phyloP scores from a whole-genome alignment of 768 basidiomycete genomes.

The Polyporus arcularius region DNA sequence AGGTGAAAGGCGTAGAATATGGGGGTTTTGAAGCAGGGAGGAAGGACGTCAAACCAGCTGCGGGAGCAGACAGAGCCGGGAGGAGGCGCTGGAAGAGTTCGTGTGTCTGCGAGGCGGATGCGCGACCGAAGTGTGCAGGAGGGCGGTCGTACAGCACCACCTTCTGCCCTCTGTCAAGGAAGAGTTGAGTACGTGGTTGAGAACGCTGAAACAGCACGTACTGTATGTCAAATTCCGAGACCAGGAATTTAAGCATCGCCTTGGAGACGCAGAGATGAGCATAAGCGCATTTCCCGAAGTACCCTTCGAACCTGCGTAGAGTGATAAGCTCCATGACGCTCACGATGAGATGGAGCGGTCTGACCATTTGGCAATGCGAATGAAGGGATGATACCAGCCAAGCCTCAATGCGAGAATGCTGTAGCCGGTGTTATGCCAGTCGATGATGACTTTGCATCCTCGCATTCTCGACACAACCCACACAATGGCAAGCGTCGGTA shows the following conservation, averaged over 20 bases:
- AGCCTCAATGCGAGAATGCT: slow-evolving; percentile 86
- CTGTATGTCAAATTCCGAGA: slow-evolving; percentile 75
- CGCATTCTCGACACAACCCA: slow-evolving; percentile 68
- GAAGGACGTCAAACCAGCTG: slow-evolving; percentile 41
- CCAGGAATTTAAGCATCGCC: slow-evolving; percentile 77
- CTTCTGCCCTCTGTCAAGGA: slow-evolving; percentile 63
- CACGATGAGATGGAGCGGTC: slow-evolving; percentile 12
- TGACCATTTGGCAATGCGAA: slow-evolving; percentile 75
- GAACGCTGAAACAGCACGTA: slow-evolving; percentile 38
- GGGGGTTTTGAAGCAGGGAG: slow-evolving; percentile 54
- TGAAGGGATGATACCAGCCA: slow-evolving; percentile 67
- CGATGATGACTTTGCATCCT: slow-evolving; percentile 88
- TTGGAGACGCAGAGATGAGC: slow-evolving; percentile 93
- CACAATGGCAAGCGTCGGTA: slow-evolving; percentile 88
- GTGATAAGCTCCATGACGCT: no score
- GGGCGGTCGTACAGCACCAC: slow-evolving; percentile 88
- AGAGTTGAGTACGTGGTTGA: slow-evolving; percentile 5
- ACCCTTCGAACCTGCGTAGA: slow-evolving; percentile 70
- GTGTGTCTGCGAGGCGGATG: slow-evolving; percentile 71
- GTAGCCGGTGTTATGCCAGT: slow-evolving; percentile 99
- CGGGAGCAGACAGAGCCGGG: slow-evolving; percentile 54
- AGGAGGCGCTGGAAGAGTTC: slow-evolving; percentile 61
- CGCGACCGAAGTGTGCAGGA: slow-evolving; percentile 77
- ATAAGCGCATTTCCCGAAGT: slow-evolving; percentile 79
- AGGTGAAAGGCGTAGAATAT: slow-evolving; percentile 65